Evolutionary conservation across 1,139 yeast genomes (phyloP).

Genomic region (Yamadazyma triangularis): DNA sequence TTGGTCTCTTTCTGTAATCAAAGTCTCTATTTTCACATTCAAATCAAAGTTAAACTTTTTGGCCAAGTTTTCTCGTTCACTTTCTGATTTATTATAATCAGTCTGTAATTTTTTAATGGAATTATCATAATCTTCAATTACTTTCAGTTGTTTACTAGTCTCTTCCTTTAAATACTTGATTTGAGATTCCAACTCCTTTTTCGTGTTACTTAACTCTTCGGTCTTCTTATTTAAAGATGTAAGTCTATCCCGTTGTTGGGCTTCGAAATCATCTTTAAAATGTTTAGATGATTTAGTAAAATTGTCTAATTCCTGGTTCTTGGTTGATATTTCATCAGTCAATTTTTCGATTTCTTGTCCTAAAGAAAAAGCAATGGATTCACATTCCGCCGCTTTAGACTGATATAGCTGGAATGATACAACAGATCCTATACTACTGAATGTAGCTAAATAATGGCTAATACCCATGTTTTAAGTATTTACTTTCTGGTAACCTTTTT

Average conservation of each 20-base stretch:
- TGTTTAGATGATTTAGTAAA: conserved; percentile 2
- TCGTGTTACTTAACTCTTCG: conserved; percentile 7
- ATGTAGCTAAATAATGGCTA: conserved; percentile 15
- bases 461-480: too few relatives aligned
- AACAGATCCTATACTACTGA: conserved; percentile 23
- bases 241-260: background rate
- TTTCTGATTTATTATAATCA: conserved; percentile 3
- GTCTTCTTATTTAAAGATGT: conserved; percentile 2
- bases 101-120: conserved; percentile 5
- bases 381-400: conserved; percentile 19
- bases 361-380: conserved; percentile 8
- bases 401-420: conserved; percentile 23
- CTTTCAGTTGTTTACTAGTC: conserved; percentile 1
- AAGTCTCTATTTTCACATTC: conserved; percentile 25
- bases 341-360: conserved; percentile 7
- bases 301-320: conserved; percentile 3
- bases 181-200: conserved; percentile 3
- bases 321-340: conserved; percentile 6
- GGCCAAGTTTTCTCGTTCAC: conserved; percentile 15
- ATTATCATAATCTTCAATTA: conserved; percentile 1
- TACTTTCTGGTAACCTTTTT: too few relatives aligned
- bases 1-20: conserved; percentile 23
- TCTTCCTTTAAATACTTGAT: background rate
- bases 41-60: conserved; percentile 23
- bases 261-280: conserved; percentile 2